Evolutionary conservation across 2,329 filamentous ascomycete genomes (phyloP), one percentile per base, ranked within the genome.

Genomic region (Apiospora marii): DNA sequence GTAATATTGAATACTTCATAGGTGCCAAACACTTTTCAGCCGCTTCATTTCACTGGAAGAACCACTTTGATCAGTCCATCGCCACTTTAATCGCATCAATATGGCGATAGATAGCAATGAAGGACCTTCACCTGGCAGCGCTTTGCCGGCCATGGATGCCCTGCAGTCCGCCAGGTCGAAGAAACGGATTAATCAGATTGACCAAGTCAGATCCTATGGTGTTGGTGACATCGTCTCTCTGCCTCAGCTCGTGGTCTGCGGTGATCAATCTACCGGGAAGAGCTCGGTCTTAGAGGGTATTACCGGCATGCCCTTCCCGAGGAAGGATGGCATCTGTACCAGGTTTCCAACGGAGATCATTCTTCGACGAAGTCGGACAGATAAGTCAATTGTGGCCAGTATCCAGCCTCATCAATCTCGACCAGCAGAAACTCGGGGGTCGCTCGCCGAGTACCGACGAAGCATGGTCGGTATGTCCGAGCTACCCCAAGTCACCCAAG

Each of bases 291-390:
- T 79, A 10, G 75, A 77, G 46, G 74, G 74, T 3, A 72, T 78
- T 24, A 77, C 76, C 1, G 76, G 74, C 8, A 75, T 78, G 24
- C 75, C 75, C 8, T 80, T 78, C 70, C 77, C 77, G 19, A 74
- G 73, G 37, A 70, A 76, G 43, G 74, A 75, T 13, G 74, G 73
- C 14, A 68, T 77, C n/a, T 77, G 75, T 41, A 78, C 76, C 16
- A 69, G 75, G 16, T 78, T 78, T 67, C 73, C 77, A 2, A 77
- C 76, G 0, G 76, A 79, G 64, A 78, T 76, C n/a, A n/a, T n/a
- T n/a, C n/a, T n/a, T n/a, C n/a, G n/a, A n/a, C n/a, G n/a, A n/a
- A n/a, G n/a, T n/a, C n/a, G n/a, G n/a, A n/a, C n/a, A n/a, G n/a
- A n/a, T n/a, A n/a, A n/a, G n/a, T n/a, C n/a, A n/a, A n/a, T n/a